Percentiles rank a stretch among this genome's conserved stretches.
phyloP scores from a whole-genome alignment of 176 grass and related monocot species.

The Microstegium vimineum region DNA sequence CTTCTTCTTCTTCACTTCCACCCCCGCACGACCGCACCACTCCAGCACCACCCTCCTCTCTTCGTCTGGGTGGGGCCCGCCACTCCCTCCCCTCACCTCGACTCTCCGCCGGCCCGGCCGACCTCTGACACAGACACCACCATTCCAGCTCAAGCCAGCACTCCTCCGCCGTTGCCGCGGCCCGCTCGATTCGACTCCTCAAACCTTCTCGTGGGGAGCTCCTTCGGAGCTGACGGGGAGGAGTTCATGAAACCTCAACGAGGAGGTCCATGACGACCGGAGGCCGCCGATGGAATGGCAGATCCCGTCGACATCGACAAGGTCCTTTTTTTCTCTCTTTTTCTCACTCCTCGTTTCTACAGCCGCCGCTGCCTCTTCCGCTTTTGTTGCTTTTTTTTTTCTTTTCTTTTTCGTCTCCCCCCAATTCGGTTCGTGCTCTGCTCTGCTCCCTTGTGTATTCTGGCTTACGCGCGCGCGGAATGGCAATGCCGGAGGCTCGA shows the following conservation, averaged over 20 bases:
- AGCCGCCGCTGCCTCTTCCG: not conserved
- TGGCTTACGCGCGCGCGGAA: not conserved
- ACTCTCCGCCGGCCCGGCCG: not conserved
- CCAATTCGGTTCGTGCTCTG: not conserved
- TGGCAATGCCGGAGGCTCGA: not conserved
- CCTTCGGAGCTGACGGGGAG: not conserved
- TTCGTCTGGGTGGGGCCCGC: not conserved
- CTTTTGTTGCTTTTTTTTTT: not conserved
- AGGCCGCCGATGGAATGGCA: conserved; percentile 74
- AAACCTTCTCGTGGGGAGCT: not conserved
- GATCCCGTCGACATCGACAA: conserved; percentile 88
- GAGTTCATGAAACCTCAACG: conserved; percentile 47
- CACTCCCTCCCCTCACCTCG: not conserved
- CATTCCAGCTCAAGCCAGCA: not conserved
- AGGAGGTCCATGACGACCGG: conserved; percentile 61
- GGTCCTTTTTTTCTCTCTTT: conserved; percentile 12
- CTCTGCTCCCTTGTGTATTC: not conserved
- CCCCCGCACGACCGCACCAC: conserved; percentile 18
- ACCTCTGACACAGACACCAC: not conserved
- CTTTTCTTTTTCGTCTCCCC: not conserved
- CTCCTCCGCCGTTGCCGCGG: not conserved
- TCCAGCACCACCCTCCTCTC: conserved; percentile 7
- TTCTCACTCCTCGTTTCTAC: not conserved
- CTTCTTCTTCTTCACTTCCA: not conserved
- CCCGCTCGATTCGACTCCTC: not conserved